Conservation (phyloP, 352 stramenopile species). For the Peronospora destructor region DNA sequence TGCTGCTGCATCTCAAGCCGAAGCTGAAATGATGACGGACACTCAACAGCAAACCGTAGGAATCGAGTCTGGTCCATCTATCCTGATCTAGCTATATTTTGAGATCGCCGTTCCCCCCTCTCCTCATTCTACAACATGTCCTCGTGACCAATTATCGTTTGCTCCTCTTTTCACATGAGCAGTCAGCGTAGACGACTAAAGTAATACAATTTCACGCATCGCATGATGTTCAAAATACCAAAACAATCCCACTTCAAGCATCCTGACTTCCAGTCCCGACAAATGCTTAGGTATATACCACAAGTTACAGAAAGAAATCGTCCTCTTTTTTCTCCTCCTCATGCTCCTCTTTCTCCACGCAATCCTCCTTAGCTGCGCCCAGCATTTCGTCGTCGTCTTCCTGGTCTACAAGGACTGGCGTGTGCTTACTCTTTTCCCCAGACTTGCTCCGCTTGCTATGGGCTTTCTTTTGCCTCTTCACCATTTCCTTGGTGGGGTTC, state of each 20-base stretch:
- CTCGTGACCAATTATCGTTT: conserved; percentile 11
- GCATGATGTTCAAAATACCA: conserved; percentile 7
- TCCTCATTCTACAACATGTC: conserved; percentile 1
- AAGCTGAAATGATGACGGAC: conserved; percentile 60
- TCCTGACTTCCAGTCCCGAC: background rate
- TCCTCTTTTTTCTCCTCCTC: conserved; percentile 45
- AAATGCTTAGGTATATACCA: background rate
- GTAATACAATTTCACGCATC: conserved; percentile 20
- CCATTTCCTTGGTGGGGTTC: conserved; percentile 55
- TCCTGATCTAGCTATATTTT: conserved; percentile 45
- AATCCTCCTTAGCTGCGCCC: conserved; percentile 12
- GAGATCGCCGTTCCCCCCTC: conserved; percentile 7
- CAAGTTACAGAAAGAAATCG: conserved; percentile 64
- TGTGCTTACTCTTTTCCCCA: conserved; percentile 26
- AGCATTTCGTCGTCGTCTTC: conserved; percentile 38
- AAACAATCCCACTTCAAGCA: background rate
- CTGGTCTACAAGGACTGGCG: conserved; percentile 43
- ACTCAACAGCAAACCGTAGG: conserved; percentile 37
- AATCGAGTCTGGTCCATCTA: conserved; percentile 43
- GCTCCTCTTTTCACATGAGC: conserved; percentile 7
- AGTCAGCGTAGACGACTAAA: conserved; percentile 24
- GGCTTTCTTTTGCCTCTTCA: conserved; percentile 63
- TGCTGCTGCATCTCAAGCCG: conserved; percentile 58
- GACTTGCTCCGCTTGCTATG: conserved; percentile 43
- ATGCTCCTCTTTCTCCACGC: conserved; percentile 18